phyloP scores from a whole-genome alignment of 208 protist species.

The Polymyxa betae region DNA sequence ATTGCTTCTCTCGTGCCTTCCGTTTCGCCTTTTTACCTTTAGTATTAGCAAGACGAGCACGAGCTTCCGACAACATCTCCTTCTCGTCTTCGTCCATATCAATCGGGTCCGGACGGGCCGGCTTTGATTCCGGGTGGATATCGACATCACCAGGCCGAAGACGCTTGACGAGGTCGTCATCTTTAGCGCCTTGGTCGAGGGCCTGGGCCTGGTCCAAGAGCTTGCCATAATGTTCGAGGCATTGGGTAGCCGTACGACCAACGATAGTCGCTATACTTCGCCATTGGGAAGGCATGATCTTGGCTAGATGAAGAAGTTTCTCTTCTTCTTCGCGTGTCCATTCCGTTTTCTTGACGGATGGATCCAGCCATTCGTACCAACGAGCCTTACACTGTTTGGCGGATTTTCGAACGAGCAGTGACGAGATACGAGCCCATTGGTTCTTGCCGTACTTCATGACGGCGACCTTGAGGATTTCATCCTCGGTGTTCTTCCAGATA shows the following conservation, averaged over 20 bases:
- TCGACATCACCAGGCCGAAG: slow-evolving; percentile 87
- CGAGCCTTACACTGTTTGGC: slow-evolving; percentile 98
- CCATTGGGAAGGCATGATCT: slow-evolving; percentile 98
- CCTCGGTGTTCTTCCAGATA: slow-evolving; percentile 98
- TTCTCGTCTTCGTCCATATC: slow-evolving; percentile 96
- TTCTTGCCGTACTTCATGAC: slow-evolving; percentile 99
- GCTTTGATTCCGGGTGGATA: slow-evolving; percentile 91
- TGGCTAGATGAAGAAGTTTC: slow-evolving; percentile 95
- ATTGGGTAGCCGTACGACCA: slow-evolving; percentile 94
- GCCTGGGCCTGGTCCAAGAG: slow-evolving; percentile 85
- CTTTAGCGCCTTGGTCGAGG: slow-evolving; percentile 56
- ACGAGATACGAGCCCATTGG: slow-evolving; percentile 91
- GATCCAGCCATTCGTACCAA: slow-evolving; percentile 99
- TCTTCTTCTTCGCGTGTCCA: slow-evolving; percentile 99
- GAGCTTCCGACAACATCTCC: slow-evolving; percentile 93
- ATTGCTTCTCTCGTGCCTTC: slow-evolving; percentile 93
- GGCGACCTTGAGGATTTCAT: slow-evolving; percentile 98
- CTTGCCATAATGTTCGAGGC: slow-evolving; percentile 96
- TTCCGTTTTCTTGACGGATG: slow-evolving; percentile 97
- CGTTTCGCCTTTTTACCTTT: slow-evolving; percentile 92
- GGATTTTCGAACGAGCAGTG: slow-evolving; percentile 95
- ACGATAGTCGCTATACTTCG: slow-evolving; percentile 93
- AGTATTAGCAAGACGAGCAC: slow-evolving; percentile 99
- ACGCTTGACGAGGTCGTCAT: slow-evolving; percentile 74
- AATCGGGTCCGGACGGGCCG: slow-evolving; percentile 92